Evolutionary conservation across 208 protist genomes (phyloP).

Genomic region (Leptomonas seymouri): DNA sequence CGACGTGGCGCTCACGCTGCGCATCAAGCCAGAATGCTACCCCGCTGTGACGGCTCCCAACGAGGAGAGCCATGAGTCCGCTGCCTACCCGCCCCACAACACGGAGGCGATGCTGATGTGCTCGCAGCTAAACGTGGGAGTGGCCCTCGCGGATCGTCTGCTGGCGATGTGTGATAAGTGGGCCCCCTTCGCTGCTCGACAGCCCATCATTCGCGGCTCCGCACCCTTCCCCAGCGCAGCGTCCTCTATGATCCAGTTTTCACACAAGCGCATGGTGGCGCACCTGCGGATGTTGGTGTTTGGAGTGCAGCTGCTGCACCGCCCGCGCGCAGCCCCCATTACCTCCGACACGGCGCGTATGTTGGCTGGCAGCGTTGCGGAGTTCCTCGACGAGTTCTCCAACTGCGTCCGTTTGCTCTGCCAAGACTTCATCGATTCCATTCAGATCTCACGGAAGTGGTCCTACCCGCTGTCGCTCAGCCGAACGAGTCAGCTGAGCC

Average conservation of each 20-base stretch:
- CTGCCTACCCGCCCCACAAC: constrained; percentile 10
- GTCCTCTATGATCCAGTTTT: constrained; percentile 15
- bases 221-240: constrained; percentile 24
- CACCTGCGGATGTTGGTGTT: constrained; percentile 38
- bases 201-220: constrained; percentile 34
- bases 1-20: constrained; percentile 35
- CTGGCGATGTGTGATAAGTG: constrained; percentile 41
- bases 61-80: constrained; percentile 3
- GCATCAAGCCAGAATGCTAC: constrained; percentile 12
- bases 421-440: constrained; percentile 46
- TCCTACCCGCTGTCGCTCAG: constrained; percentile 32
- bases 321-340: constrained; percentile 21
- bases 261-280: constrained; percentile 31
- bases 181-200: constrained; percentile 29
- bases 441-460: constrained; percentile 38
- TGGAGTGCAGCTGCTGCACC: constrained; percentile 39
- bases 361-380: constrained; percentile 22
- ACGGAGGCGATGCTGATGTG: constrained; percentile 41
- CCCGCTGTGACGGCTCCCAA: neutral
- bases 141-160: constrained; percentile 21
- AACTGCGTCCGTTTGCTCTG: constrained; percentile 24
- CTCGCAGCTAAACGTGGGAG: constrained; percentile 36
- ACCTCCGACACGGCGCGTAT: constrained; percentile 4
- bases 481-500: constrained; percentile 34
- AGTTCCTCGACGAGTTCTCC: constrained; percentile 38